phyloP scores from a whole-genome alignment of 208 protist species.

The Acanthamoeba royreba region DNA sequence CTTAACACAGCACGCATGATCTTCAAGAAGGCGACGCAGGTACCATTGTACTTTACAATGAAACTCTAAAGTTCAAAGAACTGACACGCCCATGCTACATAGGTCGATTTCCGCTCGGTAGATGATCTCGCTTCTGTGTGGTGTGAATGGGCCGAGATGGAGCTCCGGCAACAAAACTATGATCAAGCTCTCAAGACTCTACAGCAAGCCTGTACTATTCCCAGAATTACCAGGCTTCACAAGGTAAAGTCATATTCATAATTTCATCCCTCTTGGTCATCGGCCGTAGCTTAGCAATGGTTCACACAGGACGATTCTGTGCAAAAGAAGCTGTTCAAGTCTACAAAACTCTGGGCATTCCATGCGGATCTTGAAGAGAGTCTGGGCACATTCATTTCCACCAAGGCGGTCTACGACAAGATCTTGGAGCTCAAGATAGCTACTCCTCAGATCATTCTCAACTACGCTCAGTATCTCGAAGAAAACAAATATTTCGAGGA shows the following conservation, averaged over 20 bases:
- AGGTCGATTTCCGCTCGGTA: conserved; percentile 65
- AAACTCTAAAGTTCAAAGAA: too few species aligned
- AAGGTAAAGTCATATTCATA: not conserved
- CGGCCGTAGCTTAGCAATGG: too few species aligned
- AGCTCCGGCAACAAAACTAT: conserved; percentile 79
- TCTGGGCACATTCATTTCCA: conserved; percentile 60
- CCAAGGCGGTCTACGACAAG: conserved; percentile 73
- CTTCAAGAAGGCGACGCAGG: conserved; percentile 70
- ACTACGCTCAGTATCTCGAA: conserved; percentile 85
- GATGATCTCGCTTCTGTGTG: conserved; percentile 88
- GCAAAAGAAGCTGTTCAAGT: conserved; percentile 75
- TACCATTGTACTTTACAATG: too few species aligned
- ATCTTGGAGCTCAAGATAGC: conserved; percentile 83
- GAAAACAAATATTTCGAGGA: conserved; percentile 86
- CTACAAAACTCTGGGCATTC: conserved; percentile 84
- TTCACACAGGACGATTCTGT: conserved; percentile 51
- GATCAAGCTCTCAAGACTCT: conserved; percentile 31
- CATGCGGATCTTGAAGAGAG: conserved; percentile 88
- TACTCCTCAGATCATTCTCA: conserved; percentile 86
- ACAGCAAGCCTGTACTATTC: conserved; percentile 6
- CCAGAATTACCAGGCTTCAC: not conserved
- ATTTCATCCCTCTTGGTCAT: not conserved
- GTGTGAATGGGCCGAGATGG: conserved; percentile 90
- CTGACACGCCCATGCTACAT: not conserved
- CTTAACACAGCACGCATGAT: conserved; percentile 79